Evolutionary conservation across 495 filamentous ascomycete species (phyloP).

Genomic region (Aspergillus ellipticus): DNA sequence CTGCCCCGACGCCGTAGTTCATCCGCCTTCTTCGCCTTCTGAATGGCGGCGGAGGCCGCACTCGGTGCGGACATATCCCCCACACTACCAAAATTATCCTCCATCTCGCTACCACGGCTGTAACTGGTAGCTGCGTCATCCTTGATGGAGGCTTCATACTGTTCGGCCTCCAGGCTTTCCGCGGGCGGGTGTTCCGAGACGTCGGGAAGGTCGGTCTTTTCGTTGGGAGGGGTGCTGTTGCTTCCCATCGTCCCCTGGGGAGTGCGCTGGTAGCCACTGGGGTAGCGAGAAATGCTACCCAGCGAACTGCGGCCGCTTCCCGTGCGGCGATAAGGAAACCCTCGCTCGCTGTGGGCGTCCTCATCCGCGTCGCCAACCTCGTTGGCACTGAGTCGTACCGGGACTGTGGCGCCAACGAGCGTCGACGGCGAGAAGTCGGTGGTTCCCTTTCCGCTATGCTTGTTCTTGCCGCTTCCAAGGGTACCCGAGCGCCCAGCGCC

Average conservation of each 20-base stretch:
- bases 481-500: conserved; percentile 51
- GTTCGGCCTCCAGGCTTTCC: conserved; percentile 33
- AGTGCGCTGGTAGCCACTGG: conserved; percentile 49
- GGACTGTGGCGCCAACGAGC: conserved; percentile 73
- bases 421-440: conserved; percentile 71
- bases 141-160: conserved; percentile 38
- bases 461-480: conserved; percentile 69
- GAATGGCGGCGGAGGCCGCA: conserved; percentile 43
- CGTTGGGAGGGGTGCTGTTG: conserved; percentile 60
- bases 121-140: conserved; percentile 43
- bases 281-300: conserved; percentile 60
- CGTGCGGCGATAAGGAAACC: conserved; percentile 64
- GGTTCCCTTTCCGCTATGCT: conserved; percentile 69
- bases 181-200: conserved; percentile 52
- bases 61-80: conserved; percentile 49
- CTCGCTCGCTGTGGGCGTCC: conserved; percentile 53
- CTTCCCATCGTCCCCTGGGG: conserved; percentile 63
- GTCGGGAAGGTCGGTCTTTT: conserved; percentile 47
- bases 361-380: conserved; percentile 89
- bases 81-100: conserved; percentile 54
- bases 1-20: conserved; percentile 82
- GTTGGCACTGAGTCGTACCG: conserved; percentile 85
- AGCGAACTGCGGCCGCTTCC: conserved; percentile 77
- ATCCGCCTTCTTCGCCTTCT: conserved; percentile 67
- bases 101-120: conserved; percentile 44